Conservation (phyloP, 176 grass and related monocot genomes). For the Hsuehochloa calcarea region DNA sequence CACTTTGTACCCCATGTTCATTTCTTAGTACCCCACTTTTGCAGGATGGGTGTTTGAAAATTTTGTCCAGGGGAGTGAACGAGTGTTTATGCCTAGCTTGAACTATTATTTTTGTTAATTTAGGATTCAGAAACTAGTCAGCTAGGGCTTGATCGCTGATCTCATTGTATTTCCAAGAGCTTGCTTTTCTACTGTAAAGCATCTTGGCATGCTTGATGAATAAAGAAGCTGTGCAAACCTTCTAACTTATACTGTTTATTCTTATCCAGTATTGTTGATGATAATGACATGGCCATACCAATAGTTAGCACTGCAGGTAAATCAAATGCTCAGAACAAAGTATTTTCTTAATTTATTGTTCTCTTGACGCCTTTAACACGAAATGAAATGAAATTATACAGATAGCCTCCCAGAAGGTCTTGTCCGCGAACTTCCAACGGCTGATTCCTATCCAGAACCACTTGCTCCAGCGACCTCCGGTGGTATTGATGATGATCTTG, state of each 20-base stretch:
- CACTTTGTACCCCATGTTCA: neutral
- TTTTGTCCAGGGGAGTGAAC: neutral
- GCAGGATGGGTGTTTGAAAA: neutral
- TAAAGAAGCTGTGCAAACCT: neutral
- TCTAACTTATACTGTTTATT: neutral
- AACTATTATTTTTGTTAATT: neutral
- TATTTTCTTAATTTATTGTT: neutral
- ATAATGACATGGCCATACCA: slow-evolving; percentile 35
- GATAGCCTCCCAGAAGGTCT: slow-evolving; percentile 90
- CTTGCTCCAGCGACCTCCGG: slow-evolving; percentile 8
- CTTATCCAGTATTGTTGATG: slow-evolving; percentile 72
- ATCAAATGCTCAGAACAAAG: neutral
- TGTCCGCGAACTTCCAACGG: slow-evolving; percentile 78
- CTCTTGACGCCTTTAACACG: neutral
- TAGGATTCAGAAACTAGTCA: slow-evolving; percentile 4
- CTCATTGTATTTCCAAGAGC: slow-evolving; percentile 5
- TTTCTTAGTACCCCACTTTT: neutral
- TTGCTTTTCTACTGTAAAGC: neutral
- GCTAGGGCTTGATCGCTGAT: neutral
- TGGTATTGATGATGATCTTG: slow-evolving; percentile 63
- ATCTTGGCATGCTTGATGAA: slow-evolving; percentile 13
- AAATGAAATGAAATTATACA: slow-evolving; percentile 21
- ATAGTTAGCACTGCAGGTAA: slow-evolving; percentile 33
- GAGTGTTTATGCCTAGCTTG: neutral
- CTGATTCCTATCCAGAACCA: slow-evolving; percentile 55